phyloP scores from a whole-genome alignment of 345 rosid genomes.

The Corymbia maculata region DNA sequence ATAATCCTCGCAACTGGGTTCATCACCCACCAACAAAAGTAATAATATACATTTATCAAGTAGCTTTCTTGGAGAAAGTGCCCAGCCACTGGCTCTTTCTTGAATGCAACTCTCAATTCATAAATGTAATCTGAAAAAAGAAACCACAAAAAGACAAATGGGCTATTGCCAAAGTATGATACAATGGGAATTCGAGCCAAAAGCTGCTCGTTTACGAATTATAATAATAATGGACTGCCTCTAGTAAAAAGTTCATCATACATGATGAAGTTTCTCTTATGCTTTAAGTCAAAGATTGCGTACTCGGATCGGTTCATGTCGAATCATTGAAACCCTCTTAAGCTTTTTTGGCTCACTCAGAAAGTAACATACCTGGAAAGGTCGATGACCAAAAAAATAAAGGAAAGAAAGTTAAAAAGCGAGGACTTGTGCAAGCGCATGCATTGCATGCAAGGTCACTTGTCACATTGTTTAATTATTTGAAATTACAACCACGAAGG shows the following conservation, averaged over 20 bases:
- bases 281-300: neutral
- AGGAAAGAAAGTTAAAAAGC: neutral
- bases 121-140: neutral
- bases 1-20: neutral
- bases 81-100: neutral
- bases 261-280: neutral
- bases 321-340: neutral
- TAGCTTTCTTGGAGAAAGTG: neutral
- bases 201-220: neutral
- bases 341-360: neutral
- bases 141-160: neutral
- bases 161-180: neutral
- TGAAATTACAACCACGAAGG: neutral
- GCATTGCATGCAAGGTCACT: neutral
- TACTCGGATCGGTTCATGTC: neutral
- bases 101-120: neutral
- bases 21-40: neutral
- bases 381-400: neutral
- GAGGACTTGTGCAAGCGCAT: neutral
- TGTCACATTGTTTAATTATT: neutral
- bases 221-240: neutral
- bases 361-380: neutral
- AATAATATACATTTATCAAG: neutral
- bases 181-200: neutral
- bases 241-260: neutral